Percentiles rank a stretch among this genome's conserved stretches.
These are phyloP conservation scores for Termitomyces sp. DNA, from an alignment of 768 basidiomycete species.

Conservation along the genomic window DNA sequence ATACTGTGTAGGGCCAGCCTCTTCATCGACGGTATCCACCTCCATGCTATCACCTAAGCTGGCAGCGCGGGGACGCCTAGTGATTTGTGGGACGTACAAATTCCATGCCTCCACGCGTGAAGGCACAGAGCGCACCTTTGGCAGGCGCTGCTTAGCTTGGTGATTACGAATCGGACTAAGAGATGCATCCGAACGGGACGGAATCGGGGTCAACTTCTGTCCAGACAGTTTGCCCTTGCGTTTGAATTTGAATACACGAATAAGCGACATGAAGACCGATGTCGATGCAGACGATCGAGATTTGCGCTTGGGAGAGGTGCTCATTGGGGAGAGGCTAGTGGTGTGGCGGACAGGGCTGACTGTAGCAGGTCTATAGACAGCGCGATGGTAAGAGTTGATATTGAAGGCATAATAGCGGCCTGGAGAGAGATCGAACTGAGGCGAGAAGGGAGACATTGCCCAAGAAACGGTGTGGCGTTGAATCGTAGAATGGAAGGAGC, in stretches of 20 bases:
- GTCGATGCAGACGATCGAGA: slow-evolving; percentile 6
- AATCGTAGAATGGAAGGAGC: background rate
- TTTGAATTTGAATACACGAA: slow-evolving; percentile 2
- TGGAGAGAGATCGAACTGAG: background rate
- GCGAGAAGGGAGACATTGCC: background rate
- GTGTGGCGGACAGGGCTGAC: background rate
- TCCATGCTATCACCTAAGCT: background rate
- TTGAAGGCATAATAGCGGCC: background rate
- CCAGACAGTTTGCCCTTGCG: background rate
- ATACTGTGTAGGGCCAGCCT: background rate
- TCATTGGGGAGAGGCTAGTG: slow-evolving; percentile 1
- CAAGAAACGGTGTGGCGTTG: background rate
- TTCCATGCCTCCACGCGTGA: too few species aligned
- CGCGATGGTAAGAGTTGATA: background rate
- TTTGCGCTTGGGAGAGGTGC: slow-evolving; percentile 7
- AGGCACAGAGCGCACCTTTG: slow-evolving; percentile 4
- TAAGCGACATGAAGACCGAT: slow-evolving; percentile 3
- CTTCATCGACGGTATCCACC: background rate
- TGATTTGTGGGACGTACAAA: too few species aligned
- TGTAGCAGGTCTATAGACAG: background rate
- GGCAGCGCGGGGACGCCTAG: background rate
- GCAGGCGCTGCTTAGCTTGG: background rate
- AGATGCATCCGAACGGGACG: background rate
- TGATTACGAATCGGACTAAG: background rate
- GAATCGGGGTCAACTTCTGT: background rate